A percentile compares a stretch with the other conserved stretches of the same genome.
phyloP scores from a whole-genome alignment of 202 grass and related monocot genomes.

The Brachypodium distachyon region DNA sequence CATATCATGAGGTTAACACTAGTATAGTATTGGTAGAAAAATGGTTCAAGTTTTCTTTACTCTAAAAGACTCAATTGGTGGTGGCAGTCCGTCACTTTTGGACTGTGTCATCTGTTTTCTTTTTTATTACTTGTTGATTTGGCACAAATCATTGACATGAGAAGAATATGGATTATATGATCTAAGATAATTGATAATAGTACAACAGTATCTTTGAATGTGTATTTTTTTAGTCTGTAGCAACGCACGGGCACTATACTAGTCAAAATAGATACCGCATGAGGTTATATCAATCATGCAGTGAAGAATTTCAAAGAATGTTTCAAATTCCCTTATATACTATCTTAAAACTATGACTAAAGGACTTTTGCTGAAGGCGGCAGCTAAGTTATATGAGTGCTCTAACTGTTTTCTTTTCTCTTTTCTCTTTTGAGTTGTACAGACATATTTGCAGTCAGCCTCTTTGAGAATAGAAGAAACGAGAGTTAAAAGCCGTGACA shows the following conservation, averaged over 20 bases:
- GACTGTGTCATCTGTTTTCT: no score
- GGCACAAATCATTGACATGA: no score
- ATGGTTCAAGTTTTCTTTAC: background rate
- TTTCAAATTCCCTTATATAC: background rate
- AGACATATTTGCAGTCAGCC: constrained; percentile 84
- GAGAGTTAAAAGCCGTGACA: constrained; percentile 74
- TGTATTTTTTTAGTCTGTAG: no score
- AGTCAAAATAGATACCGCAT: background rate
- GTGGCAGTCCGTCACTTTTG: no score
- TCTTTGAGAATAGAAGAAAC: constrained; percentile 69
- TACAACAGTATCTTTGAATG: no score
- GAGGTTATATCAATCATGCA: background rate
- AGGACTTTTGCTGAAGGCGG: background rate
- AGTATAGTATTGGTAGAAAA: background rate
- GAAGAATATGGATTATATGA: no score
- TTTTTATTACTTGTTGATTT: no score
- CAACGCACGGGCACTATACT: no score
- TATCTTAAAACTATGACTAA: background rate
- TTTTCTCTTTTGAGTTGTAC: background rate
- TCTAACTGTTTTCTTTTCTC: background rate
- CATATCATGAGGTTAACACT: background rate
- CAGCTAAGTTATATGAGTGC: background rate
- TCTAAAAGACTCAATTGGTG: no score
- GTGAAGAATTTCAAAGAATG: background rate
- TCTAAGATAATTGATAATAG: no score